Evolutionary conservation across 2,329 filamentous ascomycete species (phyloP), one percentile per base, ranked within the genome.

Genomic region (Malbranchea zuffiana): DNA sequence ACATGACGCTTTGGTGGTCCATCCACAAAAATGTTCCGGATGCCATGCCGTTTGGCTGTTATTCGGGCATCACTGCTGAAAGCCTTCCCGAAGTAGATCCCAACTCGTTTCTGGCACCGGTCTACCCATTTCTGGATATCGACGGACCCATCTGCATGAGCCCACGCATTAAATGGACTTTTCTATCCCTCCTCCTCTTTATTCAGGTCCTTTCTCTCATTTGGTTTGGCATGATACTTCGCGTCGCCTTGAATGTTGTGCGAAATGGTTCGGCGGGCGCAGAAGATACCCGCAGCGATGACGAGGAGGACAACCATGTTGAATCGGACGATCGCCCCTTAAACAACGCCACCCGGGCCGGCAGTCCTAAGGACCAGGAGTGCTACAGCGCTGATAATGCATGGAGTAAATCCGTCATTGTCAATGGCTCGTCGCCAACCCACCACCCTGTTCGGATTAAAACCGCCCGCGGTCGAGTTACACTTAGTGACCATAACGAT

Each of bases 151-250:
- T 96, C 31, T 94, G 86, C 68, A 93, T 79, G 69, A 83, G 82
- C 49, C 60, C 75, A 15, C 71, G 68, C 7, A 75, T 95, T 50
- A 78, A 80, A 50, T 82, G 75, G 71, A 68, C 70, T 8, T 96
- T 96, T 64, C 66, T 96, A 11, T 68, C 71, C 6, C 71, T 84
- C 25, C 74, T 98, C 2, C 66, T 92, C 8, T 72, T 79, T 24
- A 69, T 98, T 15, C 86, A 96, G 60, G 66, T 70, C 15, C 72
- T 98, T 36, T 86, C 82, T 20, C 65, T 93, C 23, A 70, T 82
- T 44, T 96, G 90, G 90, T 93, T 96, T 53, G 71, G 68, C 44
- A 82, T 94, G 77, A 94, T 96, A 47, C 61, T 87, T 25, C 75
- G 78, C 40, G 82, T 98, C 2, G 86, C 86, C 15, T 70, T 81